Conservation (phyloP, 1,284 basidiomycete genomes). For the Papiliotrema fonsecae region DNA sequence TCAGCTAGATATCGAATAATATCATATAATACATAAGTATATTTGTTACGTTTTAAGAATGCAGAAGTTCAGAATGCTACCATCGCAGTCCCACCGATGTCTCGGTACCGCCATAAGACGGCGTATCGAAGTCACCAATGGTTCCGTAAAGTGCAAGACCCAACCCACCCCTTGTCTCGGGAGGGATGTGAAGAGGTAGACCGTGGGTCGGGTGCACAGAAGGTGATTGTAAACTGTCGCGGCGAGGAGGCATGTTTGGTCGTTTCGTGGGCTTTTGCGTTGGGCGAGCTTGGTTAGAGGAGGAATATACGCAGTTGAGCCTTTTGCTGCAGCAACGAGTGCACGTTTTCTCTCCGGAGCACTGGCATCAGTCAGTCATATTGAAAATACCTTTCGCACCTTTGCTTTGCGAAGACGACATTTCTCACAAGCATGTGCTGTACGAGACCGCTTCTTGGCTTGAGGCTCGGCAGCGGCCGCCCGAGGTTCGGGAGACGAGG, state of each 20-base stretch:
- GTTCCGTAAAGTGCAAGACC: too few species aligned
- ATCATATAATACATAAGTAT: background rate
- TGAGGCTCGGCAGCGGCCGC: background rate
- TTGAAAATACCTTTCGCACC: background rate
- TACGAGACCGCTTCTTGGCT: conserved; percentile 7
- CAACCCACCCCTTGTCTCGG: too few species aligned
- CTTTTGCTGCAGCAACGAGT: conserved; percentile 4
- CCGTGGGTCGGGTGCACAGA: too few species aligned
- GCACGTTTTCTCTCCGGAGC: conserved; percentile 5
- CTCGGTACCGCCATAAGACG: too few species aligned
- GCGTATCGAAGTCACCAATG: too few species aligned
- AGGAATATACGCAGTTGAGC: conserved; percentile 1
- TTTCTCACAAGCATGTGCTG: conserved; percentile 12
- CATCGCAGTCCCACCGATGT: too few species aligned
- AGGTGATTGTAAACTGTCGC: too few species aligned
- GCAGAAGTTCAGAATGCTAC: too few species aligned
- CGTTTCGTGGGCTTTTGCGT: too few species aligned
- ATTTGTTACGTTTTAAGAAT: too few species aligned
- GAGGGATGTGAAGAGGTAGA: too few species aligned
- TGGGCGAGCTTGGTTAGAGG: background rate
- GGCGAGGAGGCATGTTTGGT: too few species aligned
- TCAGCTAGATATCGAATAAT: conserved; percentile 4
- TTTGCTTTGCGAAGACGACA: conserved; percentile 11
- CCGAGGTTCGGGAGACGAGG: background rate
- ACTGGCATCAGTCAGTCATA: conserved; percentile 1